A percentile compares a stretch with the other conserved stretches of the same genome.
phyloP scores from a whole-genome alignment of 2,329 filamentous ascomycete genomes.

The Thielaviopsis populi region DNA sequence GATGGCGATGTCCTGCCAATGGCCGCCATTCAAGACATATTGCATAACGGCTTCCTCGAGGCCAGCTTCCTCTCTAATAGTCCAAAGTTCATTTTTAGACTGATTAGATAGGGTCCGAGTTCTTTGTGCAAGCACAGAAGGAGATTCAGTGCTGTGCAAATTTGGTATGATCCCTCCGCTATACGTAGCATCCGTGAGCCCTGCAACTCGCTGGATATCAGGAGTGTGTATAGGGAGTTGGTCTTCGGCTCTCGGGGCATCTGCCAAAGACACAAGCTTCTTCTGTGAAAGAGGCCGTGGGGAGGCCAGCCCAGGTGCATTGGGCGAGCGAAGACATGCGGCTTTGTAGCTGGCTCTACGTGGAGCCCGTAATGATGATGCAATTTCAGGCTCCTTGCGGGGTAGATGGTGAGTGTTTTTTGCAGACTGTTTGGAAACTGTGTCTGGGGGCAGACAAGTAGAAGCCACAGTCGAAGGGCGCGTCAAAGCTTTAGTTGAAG shows the following conservation, averaged over 20 bases:
- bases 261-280: background rate
- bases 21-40: conserved; percentile 16
- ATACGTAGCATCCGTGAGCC: background rate
- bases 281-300: background rate
- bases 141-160: conserved; percentile 12
- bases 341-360: background rate
- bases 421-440: background rate
- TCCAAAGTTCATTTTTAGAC: conserved; percentile 12
- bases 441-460: background rate
- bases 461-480: background rate
- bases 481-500: background rate
- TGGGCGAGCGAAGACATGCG: too few species aligned
- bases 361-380: background rate
- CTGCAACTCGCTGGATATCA: background rate
- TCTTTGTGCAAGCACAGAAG: conserved; percentile 12
- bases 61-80: conserved; percentile 7
- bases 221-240: background rate
- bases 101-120: conserved; percentile 11
- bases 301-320: background rate
- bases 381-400: too few species aligned
- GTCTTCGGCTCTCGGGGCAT: background rate
- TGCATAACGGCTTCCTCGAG: conserved; percentile 12
- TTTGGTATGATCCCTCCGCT: background rate
- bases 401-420: background rate
- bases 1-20: conserved; percentile 15